Conservation (phyloP, 345 rosid species). For the Xanthoceras sorbifolium region DNA sequence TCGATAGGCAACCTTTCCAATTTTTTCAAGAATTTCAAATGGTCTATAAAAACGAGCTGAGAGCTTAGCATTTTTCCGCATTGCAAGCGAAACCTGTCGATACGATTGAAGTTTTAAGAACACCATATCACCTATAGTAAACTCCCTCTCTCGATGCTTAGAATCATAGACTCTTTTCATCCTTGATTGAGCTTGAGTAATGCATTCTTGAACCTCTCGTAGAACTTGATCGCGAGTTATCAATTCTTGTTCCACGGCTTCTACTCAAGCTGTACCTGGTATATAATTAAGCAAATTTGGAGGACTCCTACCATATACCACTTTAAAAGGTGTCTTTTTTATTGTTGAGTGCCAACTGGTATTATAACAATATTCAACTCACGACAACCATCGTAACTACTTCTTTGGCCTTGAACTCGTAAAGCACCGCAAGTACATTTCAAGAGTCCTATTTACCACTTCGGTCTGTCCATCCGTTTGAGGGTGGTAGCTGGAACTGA, state of each 20-base stretch:
- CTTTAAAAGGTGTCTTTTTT: background rate
- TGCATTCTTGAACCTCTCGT: background rate
- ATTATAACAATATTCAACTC: conserved; percentile 13
- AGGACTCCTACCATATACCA: too few species aligned
- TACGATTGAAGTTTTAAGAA: background rate
- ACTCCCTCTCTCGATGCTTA: background rate
- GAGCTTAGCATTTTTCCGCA: background rate
- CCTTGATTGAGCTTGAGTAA: background rate
- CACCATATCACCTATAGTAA: background rate
- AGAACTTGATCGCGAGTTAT: background rate
- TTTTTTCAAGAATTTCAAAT: background rate
- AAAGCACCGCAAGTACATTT: background rate
- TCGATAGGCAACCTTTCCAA: background rate
- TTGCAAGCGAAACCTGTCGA: background rate
- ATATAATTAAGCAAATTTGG: background rate
- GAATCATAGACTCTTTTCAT: background rate
- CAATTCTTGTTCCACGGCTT: background rate
- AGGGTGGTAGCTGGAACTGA: background rate
- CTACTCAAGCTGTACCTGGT: background rate
- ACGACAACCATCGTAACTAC: background rate
- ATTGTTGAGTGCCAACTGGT: background rate
- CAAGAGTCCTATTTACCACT: background rate
- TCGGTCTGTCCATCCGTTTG: background rate
- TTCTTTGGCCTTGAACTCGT: background rate
- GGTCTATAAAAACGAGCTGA: background rate